These are phyloP conservation scores for Tetracentron sinense DNA, from an alignment of 164 flowering plant species.

Conservation along the genomic window DNA sequence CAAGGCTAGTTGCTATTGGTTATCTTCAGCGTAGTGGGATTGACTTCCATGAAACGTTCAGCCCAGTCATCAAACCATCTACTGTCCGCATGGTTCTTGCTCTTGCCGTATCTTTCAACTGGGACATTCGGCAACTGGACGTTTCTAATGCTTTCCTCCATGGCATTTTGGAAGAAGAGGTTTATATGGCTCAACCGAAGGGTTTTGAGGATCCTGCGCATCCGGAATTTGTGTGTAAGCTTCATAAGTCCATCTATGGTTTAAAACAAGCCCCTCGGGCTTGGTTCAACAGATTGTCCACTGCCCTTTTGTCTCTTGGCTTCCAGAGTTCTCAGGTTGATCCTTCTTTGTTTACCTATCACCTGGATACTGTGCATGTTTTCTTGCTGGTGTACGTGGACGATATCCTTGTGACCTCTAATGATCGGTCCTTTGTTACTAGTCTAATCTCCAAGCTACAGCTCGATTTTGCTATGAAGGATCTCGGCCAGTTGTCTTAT, in stretches of 20 bases:
- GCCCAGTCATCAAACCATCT: constrained; percentile 1
- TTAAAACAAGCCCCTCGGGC: constrained; percentile 9
- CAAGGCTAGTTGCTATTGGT: constrained; percentile 6
- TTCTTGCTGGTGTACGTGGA: neutral
- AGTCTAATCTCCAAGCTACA: neutral
- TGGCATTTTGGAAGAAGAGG: neutral
- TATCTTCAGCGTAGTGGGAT: constrained; percentile 2
- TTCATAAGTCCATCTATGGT: constrained; percentile 5
- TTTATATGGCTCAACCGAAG: neutral
- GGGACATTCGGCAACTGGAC: constrained; percentile 1
- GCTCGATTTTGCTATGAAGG: neutral
- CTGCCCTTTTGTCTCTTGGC: neutral
- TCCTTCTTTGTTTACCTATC: constrained; percentile 3
- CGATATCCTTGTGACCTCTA: neutral
- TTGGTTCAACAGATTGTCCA: neutral
- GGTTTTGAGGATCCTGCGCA: neutral
- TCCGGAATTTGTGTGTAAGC: neutral
- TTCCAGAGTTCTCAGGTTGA: neutral
- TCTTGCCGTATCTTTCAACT: neutral
- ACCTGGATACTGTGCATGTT: neutral
- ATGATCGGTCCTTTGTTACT: neutral
- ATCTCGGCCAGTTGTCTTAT: neutral
- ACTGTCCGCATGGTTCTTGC: neutral
- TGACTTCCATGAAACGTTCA: constrained; percentile 4
- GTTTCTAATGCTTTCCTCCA: constrained; percentile 5